Base-by-base conservation (phyloP, 108 stramenopile species). In the Nannochloropsis salina region DNA sequence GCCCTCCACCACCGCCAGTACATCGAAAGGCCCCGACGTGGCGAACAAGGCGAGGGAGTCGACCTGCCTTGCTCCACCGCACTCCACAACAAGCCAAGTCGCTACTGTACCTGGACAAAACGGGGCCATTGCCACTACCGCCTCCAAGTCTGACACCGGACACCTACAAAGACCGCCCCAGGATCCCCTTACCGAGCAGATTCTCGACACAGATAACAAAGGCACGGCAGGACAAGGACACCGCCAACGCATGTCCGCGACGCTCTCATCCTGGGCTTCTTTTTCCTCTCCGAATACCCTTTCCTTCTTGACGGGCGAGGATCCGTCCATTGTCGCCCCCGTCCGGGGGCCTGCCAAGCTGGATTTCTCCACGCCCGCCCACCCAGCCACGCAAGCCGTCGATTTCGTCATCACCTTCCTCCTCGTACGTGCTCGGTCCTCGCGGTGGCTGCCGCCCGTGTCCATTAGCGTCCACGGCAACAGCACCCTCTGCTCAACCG, bases 231-330 rank as follows among this genome's bases (percentile, higher is more conserved):
- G 31, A 31, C 31, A 31, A 31, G 31, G 31, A 31, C 31, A 31
- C 31, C 31, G 31, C 31, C 31, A 1, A 1, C 31, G 31, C 31
- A 31, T 1, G 31, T 31, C 31, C 31, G 31, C 31, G 31, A 31
- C 31, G 31, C 61, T 74, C 20, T 74, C 61, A 2, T 74, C 61
- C n/a, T n/a, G 15, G 61, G n/a, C 3, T 74, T 74, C 61, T 4
- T 74, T 74, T 74, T 74, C 61, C 8, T n/a, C 4, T 2, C 0
- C 20, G 20, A 74, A 15, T 15, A n/a, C 61, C 61, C 61, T 74
- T 74, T 74, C 61, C 61, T 74, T 74, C 6, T 74, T 74, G 61
- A 74, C 61, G 20, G 61, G 61, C 61, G 61, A 74, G 61, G 61
- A 74, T 0, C 0, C 15, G 61, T n/a, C 61, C 4, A 15, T n/a